phyloP scores from a whole-genome alignment of 352 stramenopile species.

The Sclerospora graminicola region DNA sequence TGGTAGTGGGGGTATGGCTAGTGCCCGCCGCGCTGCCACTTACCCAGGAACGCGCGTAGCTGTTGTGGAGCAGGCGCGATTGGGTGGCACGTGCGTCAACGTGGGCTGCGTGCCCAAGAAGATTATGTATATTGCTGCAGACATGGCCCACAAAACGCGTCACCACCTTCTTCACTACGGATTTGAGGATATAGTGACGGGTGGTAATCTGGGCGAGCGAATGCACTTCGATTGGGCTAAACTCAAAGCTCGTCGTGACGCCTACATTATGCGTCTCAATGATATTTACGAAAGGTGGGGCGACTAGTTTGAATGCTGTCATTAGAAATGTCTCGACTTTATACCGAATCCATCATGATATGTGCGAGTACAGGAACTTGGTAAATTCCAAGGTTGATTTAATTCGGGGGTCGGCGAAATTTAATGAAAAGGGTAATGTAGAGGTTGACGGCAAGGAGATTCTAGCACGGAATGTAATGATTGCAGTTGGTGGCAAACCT shows the following conservation, averaged over 20 bases:
- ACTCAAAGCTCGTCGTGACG: slow-evolving; percentile 90
- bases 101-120: slow-evolving; percentile 99
- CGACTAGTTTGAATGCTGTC: not conserved
- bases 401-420: slow-evolving; percentile 82
- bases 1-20: slow-evolving; percentile 89
- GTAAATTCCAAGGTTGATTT: slow-evolving; percentile 84
- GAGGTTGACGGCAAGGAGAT: slow-evolving; percentile 59
- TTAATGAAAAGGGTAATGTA: slow-evolving; percentile 74
- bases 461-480: slow-evolving; percentile 47
- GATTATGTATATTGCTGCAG: slow-evolving; percentile 89
- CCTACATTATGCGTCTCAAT: slow-evolving; percentile 93
- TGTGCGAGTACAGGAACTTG: slow-evolving; percentile 61
- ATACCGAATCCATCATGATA: not conserved
- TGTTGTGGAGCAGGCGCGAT: slow-evolving; percentile 86
- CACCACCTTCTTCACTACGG: slow-evolving; percentile 50
- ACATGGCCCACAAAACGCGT: slow-evolving; percentile 43
- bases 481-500: slow-evolving; percentile 49
- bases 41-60: slow-evolving; percentile 88
- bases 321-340: not conserved
- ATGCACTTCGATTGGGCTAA: slow-evolving; percentile 84
- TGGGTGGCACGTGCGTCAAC: slow-evolving; percentile 98
- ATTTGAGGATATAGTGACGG: slow-evolving; percentile 31
- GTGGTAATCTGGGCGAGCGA: slow-evolving; percentile 26
- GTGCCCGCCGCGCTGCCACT: slow-evolving; percentile 81
- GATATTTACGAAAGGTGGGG: slow-evolving; percentile 89